A percentile compares a stretch with the other conserved stretches of the same genome.
Conservation (phyloP, 148 eudicot genomes). For the Cornus suecica region DNA sequence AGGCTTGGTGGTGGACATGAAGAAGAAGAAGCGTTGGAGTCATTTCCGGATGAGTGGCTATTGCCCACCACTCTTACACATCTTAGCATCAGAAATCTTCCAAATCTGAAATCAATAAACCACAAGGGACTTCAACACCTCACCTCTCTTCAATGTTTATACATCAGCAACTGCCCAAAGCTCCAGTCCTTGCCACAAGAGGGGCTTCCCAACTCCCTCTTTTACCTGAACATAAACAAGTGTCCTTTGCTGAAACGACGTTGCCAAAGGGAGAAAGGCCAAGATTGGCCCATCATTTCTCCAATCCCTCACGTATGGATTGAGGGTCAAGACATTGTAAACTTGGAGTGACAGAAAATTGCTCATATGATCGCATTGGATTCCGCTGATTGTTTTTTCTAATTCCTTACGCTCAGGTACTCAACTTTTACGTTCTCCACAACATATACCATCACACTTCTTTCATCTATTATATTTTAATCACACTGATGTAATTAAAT, state of each 20-base stretch:
- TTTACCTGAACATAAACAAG: neutral
- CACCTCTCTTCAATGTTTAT: slow-evolving; percentile 2
- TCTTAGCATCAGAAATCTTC: neutral
- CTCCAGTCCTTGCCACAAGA: neutral
- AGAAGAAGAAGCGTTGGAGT: neutral
- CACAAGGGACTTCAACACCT: neutral
- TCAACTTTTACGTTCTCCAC: too few relatives aligned
- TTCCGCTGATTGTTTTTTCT: too few relatives aligned
- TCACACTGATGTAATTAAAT: too few relatives aligned
- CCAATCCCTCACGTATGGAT: neutral
- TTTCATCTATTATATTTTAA: too few relatives aligned
- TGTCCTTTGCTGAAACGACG: slow-evolving; percentile 1
- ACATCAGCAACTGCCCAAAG: neutral
- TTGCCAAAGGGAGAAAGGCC: too few relatives aligned
- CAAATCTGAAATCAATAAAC: neutral
- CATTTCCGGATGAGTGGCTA: neutral
- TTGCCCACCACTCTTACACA: neutral
- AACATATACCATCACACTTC: too few relatives aligned
- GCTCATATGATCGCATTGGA: too few relatives aligned
- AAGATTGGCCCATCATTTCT: slow-evolving; percentile 1
- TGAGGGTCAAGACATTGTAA: too few relatives aligned
- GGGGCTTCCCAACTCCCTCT: neutral
- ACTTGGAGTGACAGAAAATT: too few relatives aligned
- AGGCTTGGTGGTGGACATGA: neutral
- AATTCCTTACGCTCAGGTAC: too few relatives aligned